Base-by-base conservation (phyloP, 169 alveolate genomes). In the Plasmodium relictum region DNA sequence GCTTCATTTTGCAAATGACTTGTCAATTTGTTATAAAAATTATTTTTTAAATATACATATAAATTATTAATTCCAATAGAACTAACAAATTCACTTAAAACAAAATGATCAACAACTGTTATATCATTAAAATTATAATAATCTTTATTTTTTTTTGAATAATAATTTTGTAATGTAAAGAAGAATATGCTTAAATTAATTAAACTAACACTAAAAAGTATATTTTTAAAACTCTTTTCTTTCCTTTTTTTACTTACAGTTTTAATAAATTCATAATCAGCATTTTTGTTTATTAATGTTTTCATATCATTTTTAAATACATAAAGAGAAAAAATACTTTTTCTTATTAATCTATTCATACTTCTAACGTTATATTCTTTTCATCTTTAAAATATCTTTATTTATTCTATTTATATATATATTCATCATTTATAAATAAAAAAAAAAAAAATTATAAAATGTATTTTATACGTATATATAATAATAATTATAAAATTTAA, bases 21-120 rank as follows among this genome's bases (percentile, higher is more conserved):
- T 20, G 68, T 42, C 44, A 83, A 31, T 68, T 56, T 83, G n/a
- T 68, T 45, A 54, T 66, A 83, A 66, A 83, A 83, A 18, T 44
- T 54, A 24, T 83, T 83, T 56, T 83, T 24, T 71, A 83, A 68
- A 83, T 83, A 83, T 54, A 83, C 41, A 48, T 72, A 42, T 41
- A 68, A 26, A 68, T 83, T 83, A 61, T 83, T 83, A 8, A 83
- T 8, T 41, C 91, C 91, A 9, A 83, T 9, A 0, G 74, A 68
- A 12, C 73, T 83, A 22, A 52, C 44, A 12, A 83, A 68, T 6
- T 68, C 83, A 48, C 18, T 48, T 42, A 83, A 66, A n/a, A 62
- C 52, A 16, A 52, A 3, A 54, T 83, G 91, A 62, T 83, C 91
- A 18, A 68, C 24, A 68, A 68, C 45, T n/a, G 20, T 37, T 24